These are phyloP conservation scores for Cercospora sp. DNA, from an alignment of 2,329 filamentous ascomycete species.

Conservation along the genomic window DNA sequence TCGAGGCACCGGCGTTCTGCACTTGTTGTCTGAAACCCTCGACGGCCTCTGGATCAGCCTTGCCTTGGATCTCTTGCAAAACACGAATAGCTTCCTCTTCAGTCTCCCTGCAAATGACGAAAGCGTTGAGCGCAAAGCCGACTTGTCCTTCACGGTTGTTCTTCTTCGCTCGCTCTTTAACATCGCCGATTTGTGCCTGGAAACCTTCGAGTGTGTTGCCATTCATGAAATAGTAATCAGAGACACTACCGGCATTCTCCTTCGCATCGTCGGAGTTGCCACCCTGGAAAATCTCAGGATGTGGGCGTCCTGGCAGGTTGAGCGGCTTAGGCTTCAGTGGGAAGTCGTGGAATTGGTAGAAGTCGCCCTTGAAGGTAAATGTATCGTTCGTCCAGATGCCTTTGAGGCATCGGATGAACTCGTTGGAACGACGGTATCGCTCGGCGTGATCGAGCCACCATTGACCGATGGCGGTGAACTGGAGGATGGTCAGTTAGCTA, in stretches of 20 bases:
- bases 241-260: conserved; percentile 51
- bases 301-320: conserved; percentile 45
- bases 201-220: conserved; percentile 58
- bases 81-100: conserved; percentile 54
- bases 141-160: conserved; percentile 48
- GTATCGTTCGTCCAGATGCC: conserved; percentile 55
- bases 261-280: conserved; percentile 55
- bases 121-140: conserved; percentile 54
- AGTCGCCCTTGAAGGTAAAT: conserved; percentile 54
- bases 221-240: conserved; percentile 59
- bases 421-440: conserved; percentile 52
- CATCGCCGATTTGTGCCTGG: conserved; percentile 52
- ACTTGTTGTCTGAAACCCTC: conserved; percentile 53
- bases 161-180: conserved; percentile 49
- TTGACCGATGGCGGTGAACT: conserved; percentile 53
- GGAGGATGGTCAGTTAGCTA: conserved; percentile 9
- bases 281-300: conserved; percentile 57
- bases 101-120: conserved; percentile 53
- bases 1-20: conserved; percentile 52
- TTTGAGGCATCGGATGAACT: conserved; percentile 54
- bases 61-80: conserved; percentile 55
- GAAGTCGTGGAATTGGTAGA: conserved; percentile 56
- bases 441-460: conserved; percentile 59
- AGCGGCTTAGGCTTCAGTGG: conserved; percentile 53
- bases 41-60: conserved; percentile 54